These are phyloP conservation scores for Sisymbrium irio DNA, from an alignment of 345 rosid species.

Conservation along the genomic window DNA sequence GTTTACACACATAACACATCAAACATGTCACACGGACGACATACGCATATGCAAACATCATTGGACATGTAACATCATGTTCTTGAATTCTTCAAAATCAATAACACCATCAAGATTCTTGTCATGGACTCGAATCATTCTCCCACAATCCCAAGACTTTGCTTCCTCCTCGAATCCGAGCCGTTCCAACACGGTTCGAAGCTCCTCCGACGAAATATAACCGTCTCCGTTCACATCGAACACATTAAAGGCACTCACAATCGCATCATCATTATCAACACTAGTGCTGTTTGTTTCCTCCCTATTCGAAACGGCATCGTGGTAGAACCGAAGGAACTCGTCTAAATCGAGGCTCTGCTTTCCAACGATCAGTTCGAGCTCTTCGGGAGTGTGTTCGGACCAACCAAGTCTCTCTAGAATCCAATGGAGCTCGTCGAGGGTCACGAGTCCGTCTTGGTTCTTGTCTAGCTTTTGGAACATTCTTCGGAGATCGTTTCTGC, in stretches of 20 bases:
- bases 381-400: slow-evolving; percentile 35
- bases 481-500: slow-evolving; percentile 45
- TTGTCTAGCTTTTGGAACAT: slow-evolving; percentile 69
- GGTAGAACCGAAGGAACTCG: slow-evolving; percentile 60
- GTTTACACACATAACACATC: slow-evolving; percentile 1
- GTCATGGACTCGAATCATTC: slow-evolving; percentile 64
- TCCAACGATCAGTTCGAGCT: slow-evolving; percentile 59
- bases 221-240: slow-evolving; percentile 79
- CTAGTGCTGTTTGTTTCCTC: not conserved
- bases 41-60: slow-evolving; percentile 14
- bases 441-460: slow-evolving; percentile 61
- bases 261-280: slow-evolving; percentile 25
- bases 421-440: slow-evolving; percentile 72
- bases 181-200: slow-evolving; percentile 54
- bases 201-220: slow-evolving; percentile 67
- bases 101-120: slow-evolving; percentile 68
- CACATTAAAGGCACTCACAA: slow-evolving; percentile 56
- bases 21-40: not conserved
- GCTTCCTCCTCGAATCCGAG: slow-evolving; percentile 64
- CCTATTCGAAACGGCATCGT: slow-evolving; percentile 36
- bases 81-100: slow-evolving; percentile 80
- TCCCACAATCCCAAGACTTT: slow-evolving; percentile 50
- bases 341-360: slow-evolving; percentile 50
- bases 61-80: slow-evolving; percentile 52
- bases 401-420: slow-evolving; percentile 54